Evolutionary conservation across 192 early-diverging fungal genomes (phyloP).

Genomic region (Linnemannia hyalina): DNA sequence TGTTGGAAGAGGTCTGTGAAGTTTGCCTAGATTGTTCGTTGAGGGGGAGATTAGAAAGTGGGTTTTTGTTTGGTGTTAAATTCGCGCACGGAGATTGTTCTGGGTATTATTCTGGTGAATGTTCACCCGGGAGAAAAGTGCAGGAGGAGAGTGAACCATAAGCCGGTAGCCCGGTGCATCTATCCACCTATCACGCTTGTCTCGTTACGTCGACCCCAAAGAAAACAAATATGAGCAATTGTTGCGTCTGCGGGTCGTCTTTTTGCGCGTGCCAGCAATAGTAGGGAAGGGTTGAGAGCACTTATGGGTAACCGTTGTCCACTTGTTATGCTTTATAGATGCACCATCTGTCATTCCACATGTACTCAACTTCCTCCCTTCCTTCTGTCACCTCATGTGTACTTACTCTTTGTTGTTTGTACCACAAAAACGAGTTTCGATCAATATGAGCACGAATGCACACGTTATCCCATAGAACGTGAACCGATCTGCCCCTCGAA

Average conservation of each 20-base stretch:
- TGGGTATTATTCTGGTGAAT: not conserved
- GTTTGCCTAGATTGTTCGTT: slow-evolving; percentile 34
- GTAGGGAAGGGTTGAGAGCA: not conserved
- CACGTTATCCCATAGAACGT: too few relatives aligned
- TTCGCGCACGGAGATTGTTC: not conserved
- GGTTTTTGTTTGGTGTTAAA: not conserved
- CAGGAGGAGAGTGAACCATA: not conserved
- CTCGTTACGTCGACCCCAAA: not conserved
- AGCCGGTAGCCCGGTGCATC: not conserved
- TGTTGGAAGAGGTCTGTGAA: slow-evolving; percentile 47
- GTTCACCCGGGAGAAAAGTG: not conserved
- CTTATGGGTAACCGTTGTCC: too few relatives aligned
- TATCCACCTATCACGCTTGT: not conserved
- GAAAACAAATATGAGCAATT: not conserved
- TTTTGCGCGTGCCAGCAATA: not conserved
- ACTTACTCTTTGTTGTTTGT: too few relatives aligned
- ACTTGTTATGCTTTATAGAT: not conserved
- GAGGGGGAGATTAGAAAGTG: not conserved
- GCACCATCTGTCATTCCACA: too few relatives aligned
- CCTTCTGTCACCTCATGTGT: too few relatives aligned
- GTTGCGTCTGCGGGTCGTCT: too few relatives aligned
- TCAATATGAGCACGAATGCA: too few relatives aligned
- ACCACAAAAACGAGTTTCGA: too few relatives aligned
- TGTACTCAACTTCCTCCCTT: too few relatives aligned
- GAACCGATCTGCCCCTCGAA: too few relatives aligned